phyloP scores from a whole-genome alignment of 2,329 filamentous ascomycete genomes.

The Tolypocladium paradoxum region DNA sequence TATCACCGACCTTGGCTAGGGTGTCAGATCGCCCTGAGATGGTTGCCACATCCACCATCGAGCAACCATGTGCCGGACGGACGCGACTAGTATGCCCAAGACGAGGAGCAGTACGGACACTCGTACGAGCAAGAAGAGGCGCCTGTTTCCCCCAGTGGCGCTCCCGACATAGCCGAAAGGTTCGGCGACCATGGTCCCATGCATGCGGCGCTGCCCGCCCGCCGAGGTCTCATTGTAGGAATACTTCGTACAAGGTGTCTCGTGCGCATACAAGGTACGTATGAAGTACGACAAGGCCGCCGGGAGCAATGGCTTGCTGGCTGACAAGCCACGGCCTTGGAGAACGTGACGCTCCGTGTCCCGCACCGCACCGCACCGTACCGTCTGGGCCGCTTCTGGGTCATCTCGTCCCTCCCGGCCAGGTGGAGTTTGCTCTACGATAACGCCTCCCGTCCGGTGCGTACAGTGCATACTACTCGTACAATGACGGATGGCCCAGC shows the following conservation, averaged over 20 bases:
- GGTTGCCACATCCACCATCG: too few relatives aligned
- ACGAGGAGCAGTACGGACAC: neutral
- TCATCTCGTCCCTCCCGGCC: neutral
- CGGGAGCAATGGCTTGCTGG: neutral
- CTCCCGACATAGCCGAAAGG: neutral
- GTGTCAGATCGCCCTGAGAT: too few relatives aligned
- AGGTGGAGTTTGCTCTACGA: neutral
- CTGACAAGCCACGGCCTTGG: neutral
- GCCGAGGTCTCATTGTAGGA: neutral
- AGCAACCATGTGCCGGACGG: neutral
- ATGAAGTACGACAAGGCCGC: neutral
- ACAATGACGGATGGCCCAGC: neutral
- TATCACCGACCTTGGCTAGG: neutral
- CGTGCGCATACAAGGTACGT: neutral
- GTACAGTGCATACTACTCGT: neutral
- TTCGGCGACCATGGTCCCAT: neutral
- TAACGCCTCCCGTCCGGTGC: neutral
- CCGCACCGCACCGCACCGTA: neutral
- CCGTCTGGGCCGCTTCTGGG: neutral
- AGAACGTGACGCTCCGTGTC: neutral
- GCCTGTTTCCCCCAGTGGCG: neutral
- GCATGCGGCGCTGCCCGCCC: neutral
- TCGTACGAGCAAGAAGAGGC: neutral
- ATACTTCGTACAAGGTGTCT: neutral
- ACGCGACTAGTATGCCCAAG: neutral